Evolutionary conservation across 2,329 filamentous ascomycete species (phyloP), one percentile per base, ranked within the genome.

Genomic region (Grosmannia clavigera): DNA sequence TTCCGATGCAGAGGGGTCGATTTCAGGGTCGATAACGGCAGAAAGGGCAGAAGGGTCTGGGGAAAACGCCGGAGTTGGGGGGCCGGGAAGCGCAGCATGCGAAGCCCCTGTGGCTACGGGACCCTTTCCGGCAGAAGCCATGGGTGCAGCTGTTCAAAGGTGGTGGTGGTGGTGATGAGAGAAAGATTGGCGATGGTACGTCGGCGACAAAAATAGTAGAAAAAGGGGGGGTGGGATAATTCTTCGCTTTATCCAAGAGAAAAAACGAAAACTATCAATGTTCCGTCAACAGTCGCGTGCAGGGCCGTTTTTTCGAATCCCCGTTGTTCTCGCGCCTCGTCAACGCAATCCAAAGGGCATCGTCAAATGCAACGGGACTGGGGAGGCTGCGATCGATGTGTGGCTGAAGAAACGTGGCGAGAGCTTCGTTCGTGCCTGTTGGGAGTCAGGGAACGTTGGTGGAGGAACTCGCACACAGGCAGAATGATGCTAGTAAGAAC

Each of bases 61-160:
- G 1, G 52, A 25, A 25, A 55, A 56, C 1, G 61, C 55, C 2
- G 61, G 46, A 5, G 61, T 58, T 5, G 57, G 33, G 7, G 58
- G 66, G 61, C 71, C 68, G 50, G 70, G 66, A 55, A 70, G 67
- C 56, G 71, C 65, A 64, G 69, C 68, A 66, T 72, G 73, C 69
- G 77, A 73, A 70, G 75, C 72, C 72, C 80, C 78, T 66, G 77
- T 77, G 71, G 78, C 76, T 70, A 80, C 74, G 67, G 75, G 72
- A 68, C 74, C 77, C 67, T 77, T 75, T 68, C 79, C 78, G 65
- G 40, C 7, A 11, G 79, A 78, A 70, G 78, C 78, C 58, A 58
- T 56, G 31, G 55, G 25, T 22, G 27, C 3, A 31, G 29, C 5
- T 14, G 48, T 10, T 4, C 31, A 22, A 50, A 22, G 43, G 33